These are phyloP conservation scores for Nakazawaea wickerhamii DNA, from an alignment of 805 yeast genomes.

Conservation along the genomic window DNA sequence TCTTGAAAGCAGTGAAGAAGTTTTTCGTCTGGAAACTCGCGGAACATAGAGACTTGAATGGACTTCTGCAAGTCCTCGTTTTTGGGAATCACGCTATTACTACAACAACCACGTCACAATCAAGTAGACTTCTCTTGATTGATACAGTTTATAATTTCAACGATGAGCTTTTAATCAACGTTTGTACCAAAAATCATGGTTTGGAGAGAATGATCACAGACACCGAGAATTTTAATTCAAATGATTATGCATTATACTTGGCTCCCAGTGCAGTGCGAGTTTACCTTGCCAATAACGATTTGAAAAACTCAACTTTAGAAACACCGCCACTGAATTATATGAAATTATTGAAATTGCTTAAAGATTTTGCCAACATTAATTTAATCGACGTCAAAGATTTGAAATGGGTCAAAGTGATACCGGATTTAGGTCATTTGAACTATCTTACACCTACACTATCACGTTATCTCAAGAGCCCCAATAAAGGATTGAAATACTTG, in stretches of 20 bases:
- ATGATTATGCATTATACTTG: constrained; percentile 37
- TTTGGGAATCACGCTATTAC: constrained; percentile 43
- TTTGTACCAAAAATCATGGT: constrained; percentile 24
- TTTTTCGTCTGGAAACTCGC: constrained; percentile 26
- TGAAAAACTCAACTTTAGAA: constrained; percentile 29
- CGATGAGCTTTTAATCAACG: constrained; percentile 37
- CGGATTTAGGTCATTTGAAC: constrained; percentile 62
- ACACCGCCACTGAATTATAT: constrained; percentile 38
- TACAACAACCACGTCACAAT: constrained; percentile 16
- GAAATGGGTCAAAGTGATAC: constrained; percentile 64
- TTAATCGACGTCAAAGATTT: constrained; percentile 20
- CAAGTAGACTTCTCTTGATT: constrained; percentile 27
- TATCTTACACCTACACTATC: constrained; percentile 62
- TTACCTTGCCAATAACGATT: constrained; percentile 29
- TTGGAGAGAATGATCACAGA: constrained; percentile 15
- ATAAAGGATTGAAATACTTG: constrained; percentile 41
- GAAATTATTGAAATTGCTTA: constrained; percentile 30
- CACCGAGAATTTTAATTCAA: constrained; percentile 20
- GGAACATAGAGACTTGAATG: constrained; percentile 24
- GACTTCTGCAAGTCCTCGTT: constrained; percentile 35
- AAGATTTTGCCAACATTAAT: constrained; percentile 28
- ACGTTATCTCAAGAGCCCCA: constrained; percentile 37
- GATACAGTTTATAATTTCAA: constrained; percentile 43
- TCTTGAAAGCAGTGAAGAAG: constrained; percentile 44
- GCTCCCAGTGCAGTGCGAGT: constrained; percentile 55